Base-by-base conservation (phyloP, 2,329 filamentous ascomycete genomes). In the Neocatenulostroma microsporum region DNA sequence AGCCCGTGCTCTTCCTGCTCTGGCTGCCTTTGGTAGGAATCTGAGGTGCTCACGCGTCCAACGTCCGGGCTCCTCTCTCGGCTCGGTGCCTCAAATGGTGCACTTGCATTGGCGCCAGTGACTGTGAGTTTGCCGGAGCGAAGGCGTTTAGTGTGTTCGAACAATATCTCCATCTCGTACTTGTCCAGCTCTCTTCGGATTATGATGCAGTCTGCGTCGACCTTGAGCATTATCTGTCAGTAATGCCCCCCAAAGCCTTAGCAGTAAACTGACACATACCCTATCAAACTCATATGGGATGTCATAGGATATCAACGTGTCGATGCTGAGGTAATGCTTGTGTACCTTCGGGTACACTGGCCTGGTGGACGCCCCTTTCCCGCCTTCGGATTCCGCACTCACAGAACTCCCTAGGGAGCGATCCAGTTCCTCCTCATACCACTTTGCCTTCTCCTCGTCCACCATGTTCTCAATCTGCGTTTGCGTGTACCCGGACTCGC, bases 281-380 rank as follows among this genome's bases (percentile, higher is more conserved):
- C 50, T 47, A 45, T 71, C 68, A 43, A 60, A 60, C 41, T 70
- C 66, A 41, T 64, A 71, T 2, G 66, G 66, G 14, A 71, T 61
- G 15, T 64, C 55, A 42, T 68, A 71, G 49, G 69, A 68, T 20
- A 55, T 55, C 39, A 71, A 44, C 4, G 68, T 71, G 34, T 70
- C 66, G 21, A 66, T 48, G 21, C 60, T 56, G 23, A 71, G 50
- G 52, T 67, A 63, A 30, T 67, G 60, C 34, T 59, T 58, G 44
- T 65, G 61, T n/a, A 71, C 62, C 45, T 69, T 70, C 27, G 66
- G 62, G 39, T 66, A 70, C 1, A 65, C 64, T 1, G 67, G 68
- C 14, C 44, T 34, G 23, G 21, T 23, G 7, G 4, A n/a, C n/a
- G n/a, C n/a, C n/a, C 17, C 29, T 9, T 17, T 13, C 11, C 7